These are phyloP conservation scores for Corylus heterophylla DNA, from an alignment of 306 rosid genomes.

Conservation along the genomic window DNA sequence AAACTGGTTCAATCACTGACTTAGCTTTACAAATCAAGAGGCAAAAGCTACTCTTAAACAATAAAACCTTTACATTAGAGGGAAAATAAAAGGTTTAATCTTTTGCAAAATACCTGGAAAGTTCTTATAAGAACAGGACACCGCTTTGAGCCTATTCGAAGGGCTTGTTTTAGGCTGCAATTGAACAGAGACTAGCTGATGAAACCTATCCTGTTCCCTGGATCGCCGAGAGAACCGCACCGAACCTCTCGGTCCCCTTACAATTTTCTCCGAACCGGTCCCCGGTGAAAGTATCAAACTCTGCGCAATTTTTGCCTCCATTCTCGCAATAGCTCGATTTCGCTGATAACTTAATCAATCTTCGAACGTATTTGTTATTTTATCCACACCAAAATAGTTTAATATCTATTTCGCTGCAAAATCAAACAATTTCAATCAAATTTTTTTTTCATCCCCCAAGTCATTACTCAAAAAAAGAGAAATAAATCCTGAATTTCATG, in stretches of 20 bases:
- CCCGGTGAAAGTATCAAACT: constrained; percentile 41
- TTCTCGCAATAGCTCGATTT: constrained; percentile 11
- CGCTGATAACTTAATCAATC: background rate
- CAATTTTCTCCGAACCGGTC: constrained; percentile 41
- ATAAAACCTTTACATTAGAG: background rate
- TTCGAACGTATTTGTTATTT: background rate
- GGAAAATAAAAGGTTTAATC: background rate
- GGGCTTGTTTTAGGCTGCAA: constrained; percentile 20
- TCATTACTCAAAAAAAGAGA: too few relatives aligned
- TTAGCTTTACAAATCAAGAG: background rate
- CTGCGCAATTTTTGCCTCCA: constrained; percentile 61
- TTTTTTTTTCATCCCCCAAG: background rate
- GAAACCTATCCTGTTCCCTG: constrained; percentile 38
- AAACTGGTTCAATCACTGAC: background rate
- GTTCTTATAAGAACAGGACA: constrained; percentile 50
- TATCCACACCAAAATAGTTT: background rate
- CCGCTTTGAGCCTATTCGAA: constrained; percentile 37
- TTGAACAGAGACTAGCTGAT: constrained; percentile 37
- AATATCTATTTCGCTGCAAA: constrained; percentile 13
- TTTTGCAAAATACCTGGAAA: constrained; percentile 53
- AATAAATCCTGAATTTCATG: background rate
- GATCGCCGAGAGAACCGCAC: constrained; percentile 35
- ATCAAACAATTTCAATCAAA: background rate
- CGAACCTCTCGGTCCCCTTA: constrained; percentile 32
- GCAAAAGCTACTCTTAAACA: background rate